Conservation (phyloP, 805 yeast genomes). For the Ogataea pilisensis region DNA sequence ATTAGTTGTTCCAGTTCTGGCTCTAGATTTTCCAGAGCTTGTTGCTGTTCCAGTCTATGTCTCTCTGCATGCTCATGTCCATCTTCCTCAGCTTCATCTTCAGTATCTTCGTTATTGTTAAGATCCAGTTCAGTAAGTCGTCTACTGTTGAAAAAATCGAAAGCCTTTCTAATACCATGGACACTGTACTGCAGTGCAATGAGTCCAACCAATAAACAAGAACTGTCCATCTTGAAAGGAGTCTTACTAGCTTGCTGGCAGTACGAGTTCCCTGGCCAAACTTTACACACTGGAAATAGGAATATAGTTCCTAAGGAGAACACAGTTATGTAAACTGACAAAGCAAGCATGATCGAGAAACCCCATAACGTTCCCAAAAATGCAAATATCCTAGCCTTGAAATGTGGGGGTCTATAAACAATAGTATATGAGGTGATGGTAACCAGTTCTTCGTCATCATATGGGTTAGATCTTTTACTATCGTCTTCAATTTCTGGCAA, state of each 20-base stretch:
- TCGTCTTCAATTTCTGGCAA: constrained; percentile 30
- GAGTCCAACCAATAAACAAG: background rate
- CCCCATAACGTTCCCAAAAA: constrained; percentile 44
- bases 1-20: background rate
- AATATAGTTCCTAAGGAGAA: constrained; percentile 17
- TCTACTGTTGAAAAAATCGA: background rate
- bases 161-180: too few species aligned
- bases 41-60: background rate
- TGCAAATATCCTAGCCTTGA: constrained; percentile 52
- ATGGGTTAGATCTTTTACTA: constrained; percentile 28
- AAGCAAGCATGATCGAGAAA: constrained; percentile 36
- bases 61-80: background rate
- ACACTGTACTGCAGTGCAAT: background rate
- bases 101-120: background rate
- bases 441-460: constrained; percentile 33
- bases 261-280: background rate
- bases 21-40: background rate
- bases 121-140: background rate
- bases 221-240: background rate
- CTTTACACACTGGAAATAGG: constrained; percentile 24
- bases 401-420: constrained; percentile 84
- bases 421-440: constrained; percentile 49
- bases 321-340: constrained; percentile 6
- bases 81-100: background rate
- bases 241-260: background rate